A percentile compares a stretch with the other conserved stretches of the same genome.
Conservation (phyloP, 2,329 filamentous ascomycete genomes). For the Penicillium sp. region DNA sequence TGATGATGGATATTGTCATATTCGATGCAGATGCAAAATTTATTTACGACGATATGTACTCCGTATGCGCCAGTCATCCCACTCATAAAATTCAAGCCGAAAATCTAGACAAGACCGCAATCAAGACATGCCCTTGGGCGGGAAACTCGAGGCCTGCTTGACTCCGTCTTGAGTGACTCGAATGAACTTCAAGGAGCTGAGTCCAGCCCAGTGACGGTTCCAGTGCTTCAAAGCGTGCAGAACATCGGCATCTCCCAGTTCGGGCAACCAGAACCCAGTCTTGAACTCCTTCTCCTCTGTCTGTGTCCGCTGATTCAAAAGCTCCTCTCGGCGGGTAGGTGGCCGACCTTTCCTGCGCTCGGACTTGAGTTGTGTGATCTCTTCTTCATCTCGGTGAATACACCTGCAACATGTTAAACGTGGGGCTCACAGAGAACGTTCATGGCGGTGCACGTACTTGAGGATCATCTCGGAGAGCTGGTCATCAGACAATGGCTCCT, state of each 20-base stretch:
- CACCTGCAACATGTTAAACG: slow-evolving; percentile 33
- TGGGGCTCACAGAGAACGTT: background rate
- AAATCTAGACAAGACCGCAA: slow-evolving; percentile 18
- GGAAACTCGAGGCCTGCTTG: slow-evolving; percentile 74
- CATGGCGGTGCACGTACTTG: slow-evolving; percentile 51
- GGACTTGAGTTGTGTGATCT: slow-evolving; percentile 56
- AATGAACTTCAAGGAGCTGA: slow-evolving; percentile 76
- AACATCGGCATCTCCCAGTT: slow-evolving; percentile 70
- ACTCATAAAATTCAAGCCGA: slow-evolving; percentile 12
- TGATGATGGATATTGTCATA: background rate
- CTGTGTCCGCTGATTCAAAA: slow-evolving; percentile 71
- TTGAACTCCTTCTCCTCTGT: slow-evolving; percentile 77
- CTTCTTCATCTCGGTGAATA: slow-evolving; percentile 41
- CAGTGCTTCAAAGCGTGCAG: slow-evolving; percentile 69
- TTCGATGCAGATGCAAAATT: background rate
- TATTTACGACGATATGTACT: slow-evolving; percentile 26
- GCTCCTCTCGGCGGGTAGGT: slow-evolving; percentile 73
- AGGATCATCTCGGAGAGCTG: slow-evolving; percentile 58
- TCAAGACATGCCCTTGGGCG: slow-evolving; percentile 64
- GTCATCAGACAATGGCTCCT: slow-evolving; percentile 40
- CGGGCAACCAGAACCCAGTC: slow-evolving; percentile 79
- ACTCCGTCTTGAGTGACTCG: slow-evolving; percentile 69
- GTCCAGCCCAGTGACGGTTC: slow-evolving; percentile 81
- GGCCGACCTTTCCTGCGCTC: slow-evolving; percentile 77
- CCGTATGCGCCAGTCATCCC: slow-evolving; percentile 30